Base-by-base conservation (phyloP, 2,329 filamentous ascomycete genomes). In the Xylaria hypoxylon region DNA sequence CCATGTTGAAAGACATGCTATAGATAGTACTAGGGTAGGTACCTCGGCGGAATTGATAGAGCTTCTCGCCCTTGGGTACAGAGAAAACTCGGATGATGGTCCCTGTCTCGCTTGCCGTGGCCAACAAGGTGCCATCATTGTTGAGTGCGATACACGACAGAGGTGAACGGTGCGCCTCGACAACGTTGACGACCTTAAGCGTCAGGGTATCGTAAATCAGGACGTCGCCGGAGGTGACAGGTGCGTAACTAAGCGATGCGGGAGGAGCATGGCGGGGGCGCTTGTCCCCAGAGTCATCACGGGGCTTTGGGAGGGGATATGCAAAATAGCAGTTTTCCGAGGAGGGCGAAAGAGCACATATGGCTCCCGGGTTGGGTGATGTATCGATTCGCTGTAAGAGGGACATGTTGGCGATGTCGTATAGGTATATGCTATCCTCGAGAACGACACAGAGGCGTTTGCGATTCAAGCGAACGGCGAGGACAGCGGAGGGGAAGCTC, bases 401-500 rank as follows among this genome's bases (percentile, higher is more conserved):
- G 75, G 92, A 95, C 95, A 99, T 98, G 77, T 97, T 98, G 80
- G 94, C 94, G 71, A 99, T 98, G 79, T 99, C 96, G 82, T 99
- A 99, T 55, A 99, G 87, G 80, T 98, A 99, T 69, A 98, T 97
- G 78, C 97, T 92, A 74, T 97, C 94, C 78, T 99, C 96, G 63
- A 98, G 86, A 15, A 98, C 90, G 35, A 99, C 94, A 13, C 96
- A 93, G 28, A 99, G 86, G 42, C 96, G 90, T 80, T 97, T 98
- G 72, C 96, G 88, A 79, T 99, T 99, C 75, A 99, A 84, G 71
- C 94, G 92, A 65, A 99, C 93, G 22, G 95, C 94, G 45, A 98
- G 87, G 11, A 99, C 94, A 56, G 94, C 94, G n/a, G 94, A 97
- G 13, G 95, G 95, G 74, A 99, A 99, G 3, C 95, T 98, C 77